A percentile compares a stretch with the other conserved stretches of the same genome.
These are phyloP conservation scores for Guadua angustifolia DNA, from an alignment of 176 grass and related monocot species.

Conservation along the genomic window DNA sequence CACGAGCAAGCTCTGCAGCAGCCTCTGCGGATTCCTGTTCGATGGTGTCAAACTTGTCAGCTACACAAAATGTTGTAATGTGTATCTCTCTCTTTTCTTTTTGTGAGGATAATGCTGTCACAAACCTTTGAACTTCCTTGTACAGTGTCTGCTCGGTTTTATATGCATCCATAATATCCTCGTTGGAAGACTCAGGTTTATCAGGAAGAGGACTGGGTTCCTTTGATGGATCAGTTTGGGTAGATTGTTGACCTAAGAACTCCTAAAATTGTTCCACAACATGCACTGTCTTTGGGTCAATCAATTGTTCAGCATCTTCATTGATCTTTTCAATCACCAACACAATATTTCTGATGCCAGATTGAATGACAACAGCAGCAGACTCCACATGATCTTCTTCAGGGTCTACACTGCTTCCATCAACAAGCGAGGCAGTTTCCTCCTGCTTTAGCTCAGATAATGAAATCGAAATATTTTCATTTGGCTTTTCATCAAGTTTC, in stretches of 20 bases:
- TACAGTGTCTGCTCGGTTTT: constrained; percentile 55
- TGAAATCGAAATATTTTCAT: constrained; percentile 43
- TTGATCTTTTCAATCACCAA: constrained; percentile 43
- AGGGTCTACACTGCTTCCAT: constrained; percentile 26
- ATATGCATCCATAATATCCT: constrained; percentile 25
- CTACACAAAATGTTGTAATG: no score
- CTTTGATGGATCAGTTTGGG: constrained; percentile 35
- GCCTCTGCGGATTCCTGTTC: no score
- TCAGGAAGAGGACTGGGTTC: constrained; percentile 46
- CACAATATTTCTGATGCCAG: constrained; percentile 57
- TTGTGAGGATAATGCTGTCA: no score
- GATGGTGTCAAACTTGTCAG: no score
- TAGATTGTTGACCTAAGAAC: constrained; percentile 42
- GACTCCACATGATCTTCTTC: constrained; percentile 53
- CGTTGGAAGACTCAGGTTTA: constrained; percentile 46
- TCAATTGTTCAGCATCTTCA: constrained; percentile 22
- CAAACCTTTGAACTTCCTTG: constrained; percentile 55
- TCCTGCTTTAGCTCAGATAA: constrained; percentile 48
- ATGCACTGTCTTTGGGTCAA: constrained; percentile 37
- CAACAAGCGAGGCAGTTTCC: constrained; percentile 41
- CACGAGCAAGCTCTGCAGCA: no score
- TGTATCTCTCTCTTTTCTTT: no score
- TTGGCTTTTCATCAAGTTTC: constrained; percentile 47
- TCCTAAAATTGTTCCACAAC: constrained; percentile 37
- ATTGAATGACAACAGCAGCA: constrained; percentile 67